Conservation (phyloP, 1,139 yeast genomes). For the Zygosaccharomyces sapae region DNA sequence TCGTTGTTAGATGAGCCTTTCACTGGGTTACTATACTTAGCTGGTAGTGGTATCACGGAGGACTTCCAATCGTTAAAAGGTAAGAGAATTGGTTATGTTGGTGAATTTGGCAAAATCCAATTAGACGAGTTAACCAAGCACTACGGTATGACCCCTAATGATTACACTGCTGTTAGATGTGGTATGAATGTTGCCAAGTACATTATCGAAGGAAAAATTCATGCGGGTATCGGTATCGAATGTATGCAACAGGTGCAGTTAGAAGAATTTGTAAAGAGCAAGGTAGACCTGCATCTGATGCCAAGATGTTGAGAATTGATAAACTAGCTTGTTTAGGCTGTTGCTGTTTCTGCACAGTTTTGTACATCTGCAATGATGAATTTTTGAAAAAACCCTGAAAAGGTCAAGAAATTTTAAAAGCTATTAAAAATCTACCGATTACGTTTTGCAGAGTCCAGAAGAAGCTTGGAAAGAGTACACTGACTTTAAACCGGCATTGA, state of each 20-base stretch:
- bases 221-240: constrained; percentile 58
- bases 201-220: constrained; percentile 52
- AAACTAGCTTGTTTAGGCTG: constrained; percentile 55
- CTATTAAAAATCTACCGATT: constrained; percentile 51
- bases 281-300: constrained; percentile 47
- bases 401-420: constrained; percentile 44
- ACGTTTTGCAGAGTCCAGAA: constrained; percentile 43
- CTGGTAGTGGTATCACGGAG: constrained; percentile 48
- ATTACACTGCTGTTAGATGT: constrained; percentile 57
- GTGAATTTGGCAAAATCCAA: constrained; percentile 58
- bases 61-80: constrained; percentile 53
- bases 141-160: constrained; percentile 53
- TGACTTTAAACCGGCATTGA: constrained; percentile 49
- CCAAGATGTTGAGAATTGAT: constrained; percentile 55
- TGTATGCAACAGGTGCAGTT: constrained; percentile 57
- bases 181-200: constrained; percentile 59
- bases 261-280: constrained; percentile 47
- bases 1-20: constrained; percentile 56
- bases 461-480: constrained; percentile 47
- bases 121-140: constrained; percentile 53
- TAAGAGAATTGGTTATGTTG: constrained; percentile 53
- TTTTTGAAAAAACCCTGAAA: constrained; percentile 50
- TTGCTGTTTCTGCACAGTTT: constrained; percentile 56
- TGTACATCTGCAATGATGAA: constrained; percentile 51
- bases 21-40: constrained; percentile 52